Evolutionary conservation across 441 rosid species (phyloP), one percentile per base, ranked within the genome.

Genomic region (Gossypium trilobum): DNA sequence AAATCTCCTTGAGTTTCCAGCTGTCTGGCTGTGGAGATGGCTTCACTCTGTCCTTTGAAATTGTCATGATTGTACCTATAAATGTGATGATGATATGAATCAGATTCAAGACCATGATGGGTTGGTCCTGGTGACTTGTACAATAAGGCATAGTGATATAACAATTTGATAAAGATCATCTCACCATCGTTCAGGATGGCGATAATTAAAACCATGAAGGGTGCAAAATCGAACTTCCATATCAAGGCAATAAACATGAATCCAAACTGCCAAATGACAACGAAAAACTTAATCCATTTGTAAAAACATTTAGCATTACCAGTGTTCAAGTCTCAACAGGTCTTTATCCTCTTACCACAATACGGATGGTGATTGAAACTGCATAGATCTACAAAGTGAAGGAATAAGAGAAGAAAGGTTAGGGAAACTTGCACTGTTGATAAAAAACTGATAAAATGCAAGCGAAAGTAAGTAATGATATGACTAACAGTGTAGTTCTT

Each of bases 21-120:
- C 95, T 88, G 77, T 91, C 95, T 52, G 98, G 98, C 77, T 14
- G 82, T 48, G 98, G 97, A 78, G 97, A 93, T 66, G 98, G 97
- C 80, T 93, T 89, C 75, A 89, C 91, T 52, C 88, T 74, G 77
- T 93, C 97, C 79, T 89, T 93, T 6, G 96, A 91, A 70, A 91
- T 93, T 11, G 96, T 93, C 98, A 93, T 88, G 78, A 93, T 93
- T 73, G 98, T 89, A 46, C 98, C 98, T 92, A 50, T 8, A 67
- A 20, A 16, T 33, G 60, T 8, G 25, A 50, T 13, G 23, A 66
- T 25, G 25, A 31, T 57, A 19, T 23, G 13, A 73, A 19, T 75
- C 20, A 78, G 66, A 46, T 13, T 75, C 62, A 46, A 55, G 42
- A 61, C 95, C 95, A 91, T 89, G 59, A 14, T 8, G 59, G 11